These are phyloP conservation scores for Microthyrium microscopicum DNA, from an alignment of 2,329 filamentous ascomycete species.

Conservation along the genomic window DNA sequence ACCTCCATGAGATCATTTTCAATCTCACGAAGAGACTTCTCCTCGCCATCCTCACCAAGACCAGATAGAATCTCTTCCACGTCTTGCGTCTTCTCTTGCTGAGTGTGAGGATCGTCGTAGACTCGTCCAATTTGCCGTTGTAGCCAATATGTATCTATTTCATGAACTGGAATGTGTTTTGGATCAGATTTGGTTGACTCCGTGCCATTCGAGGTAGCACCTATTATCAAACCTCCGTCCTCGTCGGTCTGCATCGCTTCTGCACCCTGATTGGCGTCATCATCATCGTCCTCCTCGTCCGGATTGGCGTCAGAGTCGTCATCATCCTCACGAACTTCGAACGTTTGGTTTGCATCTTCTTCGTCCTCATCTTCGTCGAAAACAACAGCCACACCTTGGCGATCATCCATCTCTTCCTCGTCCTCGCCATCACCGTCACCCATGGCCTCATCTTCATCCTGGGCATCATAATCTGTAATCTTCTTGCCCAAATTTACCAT, in stretches of 20 bases:
- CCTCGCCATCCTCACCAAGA: constrained; percentile 57
- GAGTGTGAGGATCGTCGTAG: constrained; percentile 81
- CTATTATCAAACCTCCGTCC: constrained; percentile 69
- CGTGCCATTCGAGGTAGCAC: constrained; percentile 39
- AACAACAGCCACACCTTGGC: constrained; percentile 91
- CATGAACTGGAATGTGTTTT: constrained; percentile 54
- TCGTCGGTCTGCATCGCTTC: constrained; percentile 25
- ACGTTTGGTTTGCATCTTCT: constrained; percentile 59
- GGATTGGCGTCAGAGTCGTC: constrained; percentile 59
- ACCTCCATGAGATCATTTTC: constrained; percentile 98
- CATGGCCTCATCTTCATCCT: constrained; percentile 87
- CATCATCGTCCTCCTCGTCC: constrained; percentile 38
- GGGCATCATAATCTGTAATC: constrained; percentile 93
- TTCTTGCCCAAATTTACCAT: constrained; percentile 94
- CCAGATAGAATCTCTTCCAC: constrained; percentile 72
- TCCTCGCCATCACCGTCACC: constrained; percentile 45
- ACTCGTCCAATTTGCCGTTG: constrained; percentile 79
- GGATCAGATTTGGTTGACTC: constrained; percentile 21
- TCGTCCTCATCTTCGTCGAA: constrained; percentile 78
- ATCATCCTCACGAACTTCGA: constrained; percentile 74
- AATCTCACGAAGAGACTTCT: constrained; percentile 76
- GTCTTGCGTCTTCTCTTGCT: constrained; percentile 80
- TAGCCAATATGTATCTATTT: constrained; percentile 95
- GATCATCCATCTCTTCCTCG: constrained; percentile 72
- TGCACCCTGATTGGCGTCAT: constrained; percentile 31